Conservation (phyloP, 805 yeast genomes). For the Nakazawaea anatomiae region DNA sequence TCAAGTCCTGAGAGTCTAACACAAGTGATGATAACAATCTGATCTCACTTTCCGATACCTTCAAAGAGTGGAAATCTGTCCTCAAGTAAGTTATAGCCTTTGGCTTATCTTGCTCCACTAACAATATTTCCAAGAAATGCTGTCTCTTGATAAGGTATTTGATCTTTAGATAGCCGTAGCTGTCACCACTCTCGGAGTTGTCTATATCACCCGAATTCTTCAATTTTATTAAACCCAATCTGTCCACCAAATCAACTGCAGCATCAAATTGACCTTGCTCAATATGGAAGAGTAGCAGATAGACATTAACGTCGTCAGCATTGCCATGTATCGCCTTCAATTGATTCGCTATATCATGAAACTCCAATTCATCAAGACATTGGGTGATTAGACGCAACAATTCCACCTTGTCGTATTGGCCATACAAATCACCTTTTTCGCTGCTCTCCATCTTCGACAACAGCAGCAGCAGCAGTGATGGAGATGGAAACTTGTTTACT, state of each 20-base stretch:
- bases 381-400: slow-evolving; percentile 34
- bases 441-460: too few relatives aligned
- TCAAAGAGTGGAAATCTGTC: slow-evolving; percentile 23
- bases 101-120: slow-evolving; percentile 23
- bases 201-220: slow-evolving; percentile 1
- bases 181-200: background rate
- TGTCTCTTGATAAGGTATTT: slow-evolving; percentile 32
- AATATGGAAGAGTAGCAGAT: slow-evolving; percentile 31
- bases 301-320: slow-evolving; percentile 19
- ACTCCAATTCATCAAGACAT: slow-evolving; percentile 44
- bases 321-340: slow-evolving; percentile 25
- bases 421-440: background rate
- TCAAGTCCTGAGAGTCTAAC: slow-evolving; percentile 23
- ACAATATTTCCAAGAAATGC: slow-evolving; percentile 33
- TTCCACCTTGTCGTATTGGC: slow-evolving; percentile 5
- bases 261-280: slow-evolving; percentile 35
- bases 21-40: slow-evolving; percentile 16
- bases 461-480: too few relatives aligned
- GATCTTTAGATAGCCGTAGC: slow-evolving; percentile 10
- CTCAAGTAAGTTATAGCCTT: slow-evolving; percentile 33
- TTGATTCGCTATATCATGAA: slow-evolving; percentile 27
- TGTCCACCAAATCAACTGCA: slow-evolving; percentile 25
- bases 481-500: too few relatives aligned
- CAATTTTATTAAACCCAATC: background rate
- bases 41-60: slow-evolving; percentile 12